Base-by-base conservation (phyloP, 805 yeast species). In the Isabelozyma gotoi region DNA sequence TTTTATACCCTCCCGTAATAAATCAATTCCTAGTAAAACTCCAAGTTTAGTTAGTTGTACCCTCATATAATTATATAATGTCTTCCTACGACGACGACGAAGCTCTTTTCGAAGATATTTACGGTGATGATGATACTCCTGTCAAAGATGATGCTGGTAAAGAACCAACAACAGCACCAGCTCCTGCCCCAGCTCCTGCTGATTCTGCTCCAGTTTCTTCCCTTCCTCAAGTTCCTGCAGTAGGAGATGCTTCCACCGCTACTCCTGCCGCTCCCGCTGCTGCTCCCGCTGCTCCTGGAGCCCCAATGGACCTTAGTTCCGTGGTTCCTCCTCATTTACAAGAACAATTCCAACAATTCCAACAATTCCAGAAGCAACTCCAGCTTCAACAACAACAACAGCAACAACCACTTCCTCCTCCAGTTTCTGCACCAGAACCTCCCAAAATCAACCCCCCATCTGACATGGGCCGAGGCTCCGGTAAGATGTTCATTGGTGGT, bases 401-500 rank as follows among this genome's bases (percentile, higher is more conserved):
- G 19, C 52, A 45, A 55, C 39, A 65, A 57, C 49, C 63, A 46
- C 58, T 59, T 18, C 49, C 56, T 21, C 46, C 50, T 19, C 51
- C 45, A 7, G 44, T 42, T 15, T 40, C 39, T 20, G 38, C 43
- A 34, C 58, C 55, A 10, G 57, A 55, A 33, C 49, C 46, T 32
- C 50, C 45, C 33, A 42, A 36, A 18, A 49, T 51, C 20, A 47
- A 42, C 39, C 56, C 52, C 27, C 66, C 57, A 31, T 69, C 73
- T 17, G 63, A 56, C 46, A 51, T 63, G 49, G 75, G 72, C 19
- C 63, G 56, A 41, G 96, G 88, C 56, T 83, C 83, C 50, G 95
- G 96, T 42, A 90, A 90, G 62, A 87, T 90, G 96, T 90, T 90
- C 59, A 81, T 89, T 64, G 99, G 99, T 50, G 99, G 99, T 40